Percentiles rank a stretch among this genome's conserved stretches.
Evolutionary conservation across 1,284 basidiomycete genomes (phyloP).

Genomic region (Ganoderma resinaceum): DNA sequence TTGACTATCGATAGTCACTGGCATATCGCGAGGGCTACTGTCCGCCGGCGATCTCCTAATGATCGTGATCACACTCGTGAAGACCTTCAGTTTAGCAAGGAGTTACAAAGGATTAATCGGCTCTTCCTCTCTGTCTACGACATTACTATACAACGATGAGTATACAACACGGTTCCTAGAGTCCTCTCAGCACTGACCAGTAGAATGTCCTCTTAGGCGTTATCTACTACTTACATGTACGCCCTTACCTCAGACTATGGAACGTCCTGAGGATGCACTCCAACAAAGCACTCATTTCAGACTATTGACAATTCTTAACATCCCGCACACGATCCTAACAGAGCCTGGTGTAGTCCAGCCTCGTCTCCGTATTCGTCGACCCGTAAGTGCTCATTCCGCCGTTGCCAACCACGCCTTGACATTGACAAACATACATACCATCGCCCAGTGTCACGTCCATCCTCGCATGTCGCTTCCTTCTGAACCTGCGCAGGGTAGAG

Average conservation of each 20-base stretch:
- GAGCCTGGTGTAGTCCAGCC: constrained; percentile 11
- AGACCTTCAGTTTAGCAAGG: constrained; percentile 6
- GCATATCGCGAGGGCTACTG: constrained; percentile 13
- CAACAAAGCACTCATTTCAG: background rate
- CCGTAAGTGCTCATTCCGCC: background rate
- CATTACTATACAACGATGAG: constrained; percentile 4
- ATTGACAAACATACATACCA: background rate
- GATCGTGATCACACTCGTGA: constrained; percentile 11
- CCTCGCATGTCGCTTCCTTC: constrained; percentile 14
- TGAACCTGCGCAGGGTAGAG: constrained; percentile 9
- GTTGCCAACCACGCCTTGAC: background rate
- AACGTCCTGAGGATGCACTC: background rate
- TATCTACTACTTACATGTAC: constrained; percentile 10
- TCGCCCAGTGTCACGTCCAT: constrained; percentile 11
- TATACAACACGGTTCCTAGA: background rate
- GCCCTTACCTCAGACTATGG: background rate
- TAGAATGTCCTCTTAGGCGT: background rate
- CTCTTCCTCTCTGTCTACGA: background rate
- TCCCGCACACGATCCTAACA: constrained; percentile 12
- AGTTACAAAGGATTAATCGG: background rate
- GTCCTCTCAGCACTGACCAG: background rate
- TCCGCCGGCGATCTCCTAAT: constrained; percentile 10
- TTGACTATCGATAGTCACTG: background rate
- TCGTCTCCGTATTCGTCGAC: constrained; percentile 12
- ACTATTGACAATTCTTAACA: constrained; percentile 3